Base-by-base conservation (phyloP, 805 yeast species). In the Saccharomycopsis olivae region DNA sequence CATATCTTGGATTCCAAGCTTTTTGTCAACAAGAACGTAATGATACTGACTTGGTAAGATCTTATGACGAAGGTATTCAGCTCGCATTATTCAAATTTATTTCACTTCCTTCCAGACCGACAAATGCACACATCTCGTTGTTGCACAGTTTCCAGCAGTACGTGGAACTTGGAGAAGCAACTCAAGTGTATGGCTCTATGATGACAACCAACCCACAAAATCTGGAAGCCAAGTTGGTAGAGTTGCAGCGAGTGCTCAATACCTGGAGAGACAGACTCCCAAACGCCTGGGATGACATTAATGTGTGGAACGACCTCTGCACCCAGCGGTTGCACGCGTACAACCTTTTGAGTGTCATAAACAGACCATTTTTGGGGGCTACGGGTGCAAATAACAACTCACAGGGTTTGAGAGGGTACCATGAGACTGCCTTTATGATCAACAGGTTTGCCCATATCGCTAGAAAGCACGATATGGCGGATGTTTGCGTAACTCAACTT, bases 311-410 rank as follows among this genome's bases (percentile, higher is more conserved):
- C 50, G 99, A 92, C 55, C 62, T 92, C 44, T 94, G 89, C 3
- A 88, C 98, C 0, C 94, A 98, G 97, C 71, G 99, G 51, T 96
- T 89, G 58, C 97, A 89, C 62, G 96, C 95, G 0, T 92, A 92
- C 68, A 88, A 85, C 48, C 95, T 89, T 16, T 86, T 92, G 51
- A 89, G 92, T 65, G 83, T 83, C 55, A 94, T 85, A 2, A 92
- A 89, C 58, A 70, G 89, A 69, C 97, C 97, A 11, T 69, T 94
- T 53, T 21, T 45, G 20, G 78, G 79, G 14, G n/a, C 25, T 2
- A 73, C 75, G 31, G 78, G 78, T 14, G 21, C 13, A 2, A 18
- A 14, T 16, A 75, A 77, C 35, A 83, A 83, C 25, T 83, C 84
- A 55, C 86, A 96, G 1, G 97, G 95, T 1, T 92, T 87, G 59